Evolutionary conservation across 768 basidiomycete genomes (phyloP), one percentile per base, ranked within the genome.

Genomic region (Russula emetica): DNA sequence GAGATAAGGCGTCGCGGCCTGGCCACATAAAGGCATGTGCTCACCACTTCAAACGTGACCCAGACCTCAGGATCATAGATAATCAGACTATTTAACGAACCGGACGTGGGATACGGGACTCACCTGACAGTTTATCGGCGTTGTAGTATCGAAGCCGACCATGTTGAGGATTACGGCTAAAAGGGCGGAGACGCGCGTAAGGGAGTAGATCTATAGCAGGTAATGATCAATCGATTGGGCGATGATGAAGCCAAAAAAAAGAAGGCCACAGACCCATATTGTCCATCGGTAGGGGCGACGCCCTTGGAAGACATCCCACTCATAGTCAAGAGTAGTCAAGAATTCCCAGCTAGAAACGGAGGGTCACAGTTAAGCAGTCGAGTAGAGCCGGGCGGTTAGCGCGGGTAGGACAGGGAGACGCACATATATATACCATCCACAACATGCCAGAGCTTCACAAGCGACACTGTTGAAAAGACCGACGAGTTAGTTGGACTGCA

Each of bases 71-170:
- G 26, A 50, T 30, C 26, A 10, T 56, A 16, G 28, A 18, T 30
- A 3, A 10, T 62, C 22, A 62, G 61, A 26, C 7, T 1, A 38
- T 16, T 22, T 7, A 18, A 26, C 1, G 16, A 13, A 18, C 18
- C 9, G 8, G 6, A 22, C 20, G 26, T 14, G 26, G 26, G 51
- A 45, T 3, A 20, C 18, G 28, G 30, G 30, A 40, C 59, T 13
- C 14, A 61, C 63, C 24, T 65, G 53, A 36, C 63, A 65, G 49
- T 65, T 61, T 8, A 65, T 55, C 24, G 24, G 26, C 1, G 1
- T 16, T n/a, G 45, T 20, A 18, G 20, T 8, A 30, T 65, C 38
- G 9, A 65, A 45, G 1, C 47, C 47, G n/a, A 65, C n/a, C 30
- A 61, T 36, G 26, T 40, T 36, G 2, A 56, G 10, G 11, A 65